phyloP scores from a whole-genome alignment of 495 filamentous ascomycete species.

The Geopyxis carbonaria region DNA sequence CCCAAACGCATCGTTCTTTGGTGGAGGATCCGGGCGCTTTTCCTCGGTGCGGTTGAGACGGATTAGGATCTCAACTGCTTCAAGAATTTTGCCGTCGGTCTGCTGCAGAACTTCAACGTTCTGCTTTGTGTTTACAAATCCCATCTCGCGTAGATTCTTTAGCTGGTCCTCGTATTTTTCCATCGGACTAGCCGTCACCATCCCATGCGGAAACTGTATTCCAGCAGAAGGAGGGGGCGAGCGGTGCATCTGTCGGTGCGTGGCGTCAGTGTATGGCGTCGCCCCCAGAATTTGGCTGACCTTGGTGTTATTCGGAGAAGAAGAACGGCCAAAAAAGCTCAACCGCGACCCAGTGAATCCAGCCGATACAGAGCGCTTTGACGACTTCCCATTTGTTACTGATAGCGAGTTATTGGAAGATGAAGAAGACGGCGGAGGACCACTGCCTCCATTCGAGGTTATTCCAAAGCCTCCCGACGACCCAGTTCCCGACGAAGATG shows the following conservation, averaged over 20 bases:
- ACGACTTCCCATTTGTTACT: constrained; percentile 2
- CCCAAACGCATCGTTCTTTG: constrained; percentile 23
- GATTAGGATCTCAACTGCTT: constrained; percentile 64
- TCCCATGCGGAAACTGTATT: constrained; percentile 19
- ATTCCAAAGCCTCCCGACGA: constrained; percentile 33
- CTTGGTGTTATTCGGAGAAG: constrained; percentile 13
- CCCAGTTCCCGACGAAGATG: constrained; percentile 1
- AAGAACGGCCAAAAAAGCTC: constrained; percentile 6
- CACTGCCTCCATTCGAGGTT: constrained; percentile 15
- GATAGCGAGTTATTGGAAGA: constrained; percentile 7
- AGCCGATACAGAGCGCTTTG: constrained; percentile 1
- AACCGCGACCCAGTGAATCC: constrained; percentile 11
- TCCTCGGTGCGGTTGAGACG: constrained; percentile 46
- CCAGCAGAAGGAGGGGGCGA: constrained; percentile 7
- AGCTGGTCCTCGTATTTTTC: constrained; percentile 47
- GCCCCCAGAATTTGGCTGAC: constrained; percentile 20
- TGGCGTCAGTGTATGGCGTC: constrained; percentile 15
- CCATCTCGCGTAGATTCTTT: constrained; percentile 70
- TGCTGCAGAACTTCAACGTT: constrained; percentile 66
- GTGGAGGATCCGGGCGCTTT: constrained; percentile 31
- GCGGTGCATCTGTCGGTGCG: constrained; percentile 8
- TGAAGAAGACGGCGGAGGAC: constrained; percentile 4
- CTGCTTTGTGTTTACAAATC: constrained; percentile 67
- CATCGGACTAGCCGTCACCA: constrained; percentile 21
- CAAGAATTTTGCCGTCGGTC: constrained; percentile 66